Percentiles rank a stretch among this genome's conserved stretches.
These are phyloP conservation scores for Areca catechu DNA, from an alignment of 176 grass and related monocot species.

Conservation along the genomic window DNA sequence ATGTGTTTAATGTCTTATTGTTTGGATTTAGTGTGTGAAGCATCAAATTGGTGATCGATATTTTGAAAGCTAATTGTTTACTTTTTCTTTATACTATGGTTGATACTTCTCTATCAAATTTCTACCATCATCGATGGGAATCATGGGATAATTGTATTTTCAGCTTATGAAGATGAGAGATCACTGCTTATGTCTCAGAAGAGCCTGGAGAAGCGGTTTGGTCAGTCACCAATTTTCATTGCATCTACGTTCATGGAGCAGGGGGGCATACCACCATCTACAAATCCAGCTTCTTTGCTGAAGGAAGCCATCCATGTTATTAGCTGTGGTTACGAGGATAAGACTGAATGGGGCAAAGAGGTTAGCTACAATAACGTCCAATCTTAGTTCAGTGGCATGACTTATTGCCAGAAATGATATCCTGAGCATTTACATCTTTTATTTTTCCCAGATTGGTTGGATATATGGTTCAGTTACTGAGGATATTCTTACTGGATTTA, in stretches of 20 bases:
- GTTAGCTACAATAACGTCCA: neutral
- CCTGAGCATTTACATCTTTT: neutral
- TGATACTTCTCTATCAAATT: too few species aligned
- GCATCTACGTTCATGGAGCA: constrained; percentile 29
- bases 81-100: too few species aligned
- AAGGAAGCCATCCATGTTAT: constrained; percentile 59
- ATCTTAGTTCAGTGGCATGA: too few species aligned
- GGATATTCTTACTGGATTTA: constrained; percentile 36
- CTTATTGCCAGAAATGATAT: neutral
- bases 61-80: too few species aligned
- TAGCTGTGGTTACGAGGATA: constrained; percentile 56
- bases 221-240: constrained; percentile 41
- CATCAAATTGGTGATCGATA: too few species aligned
- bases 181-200: too few species aligned
- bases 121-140: too few species aligned
- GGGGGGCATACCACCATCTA: neutral
- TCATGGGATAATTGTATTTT: too few species aligned
- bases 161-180: too few species aligned
- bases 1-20: too few species aligned
- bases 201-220: constrained; percentile 34
- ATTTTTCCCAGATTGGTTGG: constrained; percentile 40
- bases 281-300: constrained; percentile 22
- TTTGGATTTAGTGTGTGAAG: too few species aligned
- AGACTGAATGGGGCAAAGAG: constrained; percentile 59
- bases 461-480: constrained; percentile 29